Base-by-base conservation (phyloP, 441 rosid genomes). In the Oxalis stricta region DNA sequence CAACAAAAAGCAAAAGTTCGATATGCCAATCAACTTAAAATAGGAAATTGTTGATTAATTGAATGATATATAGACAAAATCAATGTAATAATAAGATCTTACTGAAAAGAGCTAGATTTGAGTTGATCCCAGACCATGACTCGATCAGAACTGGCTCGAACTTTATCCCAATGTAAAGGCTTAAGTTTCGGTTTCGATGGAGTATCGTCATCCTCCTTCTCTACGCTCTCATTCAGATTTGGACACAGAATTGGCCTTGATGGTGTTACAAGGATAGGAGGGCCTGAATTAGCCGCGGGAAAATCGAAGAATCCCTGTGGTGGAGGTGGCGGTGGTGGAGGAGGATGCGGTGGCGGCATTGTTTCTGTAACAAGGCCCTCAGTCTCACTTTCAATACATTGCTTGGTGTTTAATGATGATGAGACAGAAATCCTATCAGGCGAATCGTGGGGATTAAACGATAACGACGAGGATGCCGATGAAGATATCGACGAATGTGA, bases 131-230 rank as follows among this genome's bases (percentile, higher is more conserved):
- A 88, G 58, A 77, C 95, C 89, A 77, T 88, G 35, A 48, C 87
- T 33, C 83, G 76, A 49, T 76, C 84, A 0, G 97, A 88, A 65
- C 79, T 75, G 5, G 95, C 93, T 52, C 79, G 63, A 47, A 88
- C 97, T 73, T 88, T 88, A 55, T 88, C 97, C 97, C 97, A 88
- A 36, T 88, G 93, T 54, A 84, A 72, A 49, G 97, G 60, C 63
- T 88, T 88, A 71, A 84, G 52, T 61, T 79, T 88, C 2, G 83
- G 95, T 63, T 61, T 79, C 12, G 22, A 17, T 36, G 52, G 33
- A 10, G 40, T 62, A 40, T 73, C 81, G 7, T 65, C 78, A 23
- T n/a, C n/a, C 23, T 64, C 47, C 44, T n/a, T 50, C 56, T 77
- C 91, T 16, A 39, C 32, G 18, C 17, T 46, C 23, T 52, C 60